Evolutionary conservation across 148 eudicot species (phyloP).

Genomic region (Fagopyrum esculentum): DNA sequence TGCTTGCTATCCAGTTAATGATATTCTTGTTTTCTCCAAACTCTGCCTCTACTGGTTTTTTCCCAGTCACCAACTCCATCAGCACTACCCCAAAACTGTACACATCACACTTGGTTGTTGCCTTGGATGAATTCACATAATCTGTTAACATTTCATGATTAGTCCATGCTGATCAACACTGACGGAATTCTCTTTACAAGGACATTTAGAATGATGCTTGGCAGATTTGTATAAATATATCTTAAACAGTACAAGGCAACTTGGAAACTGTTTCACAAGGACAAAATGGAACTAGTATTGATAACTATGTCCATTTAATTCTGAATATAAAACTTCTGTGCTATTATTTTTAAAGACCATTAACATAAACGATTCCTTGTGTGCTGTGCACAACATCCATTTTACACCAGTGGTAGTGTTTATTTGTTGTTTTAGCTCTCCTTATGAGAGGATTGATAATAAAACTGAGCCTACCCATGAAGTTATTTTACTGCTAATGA

Average conservation of each 20-base stretch:
- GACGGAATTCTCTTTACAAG: background rate
- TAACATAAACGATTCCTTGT: background rate
- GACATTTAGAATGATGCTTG: background rate
- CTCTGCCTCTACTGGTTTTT: constrained; percentile 85
- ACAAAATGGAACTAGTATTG: background rate
- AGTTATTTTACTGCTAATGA: background rate
- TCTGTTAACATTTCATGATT: constrained; percentile 32
- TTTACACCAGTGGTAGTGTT: background rate
- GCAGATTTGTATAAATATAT: background rate
- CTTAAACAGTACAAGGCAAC: background rate
- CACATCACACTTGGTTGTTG: constrained; percentile 90
- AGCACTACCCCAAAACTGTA: constrained; percentile 94
- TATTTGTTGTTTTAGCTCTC: background rate
- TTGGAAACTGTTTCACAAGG: background rate
- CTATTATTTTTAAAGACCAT: background rate
- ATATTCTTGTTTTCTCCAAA: constrained; percentile 94
- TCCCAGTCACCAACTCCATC: constrained; percentile 90
- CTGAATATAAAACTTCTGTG: background rate
- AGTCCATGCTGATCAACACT: background rate
- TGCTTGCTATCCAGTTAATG: constrained; percentile 74
- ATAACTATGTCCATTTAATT: background rate
- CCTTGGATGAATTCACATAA: constrained; percentile 79
- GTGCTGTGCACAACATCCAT: background rate
- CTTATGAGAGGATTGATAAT: background rate
- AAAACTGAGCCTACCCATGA: background rate